Base-by-base conservation (phyloP, 257 asterid species). In the Scutellaria minor region DNA sequence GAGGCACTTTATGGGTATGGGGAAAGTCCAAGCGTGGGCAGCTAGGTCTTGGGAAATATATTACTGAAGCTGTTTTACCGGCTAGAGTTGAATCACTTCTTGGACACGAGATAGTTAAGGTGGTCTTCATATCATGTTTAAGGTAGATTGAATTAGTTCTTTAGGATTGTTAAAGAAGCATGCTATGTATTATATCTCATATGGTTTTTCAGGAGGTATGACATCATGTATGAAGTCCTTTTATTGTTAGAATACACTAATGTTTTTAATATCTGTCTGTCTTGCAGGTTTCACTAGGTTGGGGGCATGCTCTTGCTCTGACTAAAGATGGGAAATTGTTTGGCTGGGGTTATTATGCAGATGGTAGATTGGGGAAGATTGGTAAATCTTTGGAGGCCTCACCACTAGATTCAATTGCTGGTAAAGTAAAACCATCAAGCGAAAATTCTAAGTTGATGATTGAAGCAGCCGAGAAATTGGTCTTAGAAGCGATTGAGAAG, bases 341-440 rank as follows among this genome's bases (percentile, higher is more conserved):
- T 59, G 96, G 99, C 55, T 95, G 99, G 99, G 99, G 99, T 79
- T 95, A 92, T 74, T 90, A 84, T 83, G 96, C 98, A 18, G 99
- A 95, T 86, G 96, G 99, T 37, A 85, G 99, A 81, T 78, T 94
- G 75, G 99, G 99, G 59, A 83, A 75, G 79, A 76, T 90, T 39
- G 92, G 90, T 11, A 87, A 75, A 73, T 63, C 72, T 41, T 77
- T 88, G 37, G 98, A 85, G 87, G 79, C 87, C 53, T 94, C 97
- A 68, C 94, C 96, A 13, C 85, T 95, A 31, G 98, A 95, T 81
- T 86, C 92, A 18, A 52, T 60, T 73, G 63, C 82, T 45, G 76
- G 68, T 52, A 72, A 79, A 51, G 72, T 31, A 18, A 73, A 71
- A 63, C 68, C 77, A 31, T 20, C 62, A 0, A 74, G 66, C 65